phyloP scores from a whole-genome alignment of 1,284 basidiomycete species.

The Mycosarcoma maydis region DNA sequence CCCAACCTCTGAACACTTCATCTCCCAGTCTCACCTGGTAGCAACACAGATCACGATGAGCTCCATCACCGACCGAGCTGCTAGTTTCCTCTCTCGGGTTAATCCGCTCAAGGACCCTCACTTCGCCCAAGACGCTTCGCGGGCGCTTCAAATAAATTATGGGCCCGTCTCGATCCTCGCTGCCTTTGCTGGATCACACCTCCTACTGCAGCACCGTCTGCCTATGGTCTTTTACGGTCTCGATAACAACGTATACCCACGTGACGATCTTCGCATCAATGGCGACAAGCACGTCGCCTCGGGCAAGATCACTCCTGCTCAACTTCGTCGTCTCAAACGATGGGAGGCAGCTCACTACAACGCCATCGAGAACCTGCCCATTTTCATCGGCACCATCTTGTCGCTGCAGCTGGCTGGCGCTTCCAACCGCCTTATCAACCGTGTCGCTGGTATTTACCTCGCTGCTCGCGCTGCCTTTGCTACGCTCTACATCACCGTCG shows the following conservation, averaged over 20 bases:
- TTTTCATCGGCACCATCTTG: slow-evolving; percentile 45
- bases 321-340: slow-evolving; percentile 41
- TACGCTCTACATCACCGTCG: slow-evolving; percentile 31
- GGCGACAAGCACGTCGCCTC: slow-evolving; percentile 43
- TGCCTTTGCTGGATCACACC: slow-evolving; percentile 47
- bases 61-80: slow-evolving; percentile 32
- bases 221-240: slow-evolving; percentile 45
- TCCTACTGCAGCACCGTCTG: slow-evolving; percentile 43
- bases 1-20: too few species aligned
- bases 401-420: slow-evolving; percentile 45
- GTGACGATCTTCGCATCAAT: slow-evolving; percentile 33
- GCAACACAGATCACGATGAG: slow-evolving; percentile 11
- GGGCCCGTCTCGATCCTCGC: slow-evolving; percentile 47
- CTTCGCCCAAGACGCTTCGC: slow-evolving; percentile 33
- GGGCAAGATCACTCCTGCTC: slow-evolving; percentile 35
- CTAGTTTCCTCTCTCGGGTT: slow-evolving; percentile 35
- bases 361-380: slow-evolving; percentile 38
- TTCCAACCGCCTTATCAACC: slow-evolving; percentile 42
- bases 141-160: slow-evolving; percentile 36
- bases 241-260: slow-evolving; percentile 46
- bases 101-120: slow-evolving; percentile 44
- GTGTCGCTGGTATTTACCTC: slow-evolving; percentile 37
- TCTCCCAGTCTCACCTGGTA: too few species aligned
- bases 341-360: slow-evolving; percentile 55
- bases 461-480: slow-evolving; percentile 34